A percentile compares a stretch with the other conserved stretches of the same genome.
Conservation (phyloP, 495 filamentous ascomycete genomes). For the Parathielavia hyrcaniae region DNA sequence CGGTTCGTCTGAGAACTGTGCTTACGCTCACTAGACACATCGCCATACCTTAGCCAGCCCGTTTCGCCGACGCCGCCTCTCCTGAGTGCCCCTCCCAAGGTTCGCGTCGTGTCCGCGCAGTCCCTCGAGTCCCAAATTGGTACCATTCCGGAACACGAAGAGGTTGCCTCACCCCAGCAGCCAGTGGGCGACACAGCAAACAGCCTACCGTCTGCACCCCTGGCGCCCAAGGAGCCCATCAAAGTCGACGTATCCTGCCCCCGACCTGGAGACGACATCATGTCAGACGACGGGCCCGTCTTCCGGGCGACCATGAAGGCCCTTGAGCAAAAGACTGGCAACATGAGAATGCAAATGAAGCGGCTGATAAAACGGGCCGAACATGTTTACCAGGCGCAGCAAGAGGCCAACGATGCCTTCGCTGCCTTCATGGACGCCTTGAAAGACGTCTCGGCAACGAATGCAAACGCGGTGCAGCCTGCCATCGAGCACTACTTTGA, state of each 20-base stretch:
- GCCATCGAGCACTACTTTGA: constrained; percentile 98
- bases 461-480: constrained; percentile 90
- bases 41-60: constrained; percentile 37
- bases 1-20: not conserved
- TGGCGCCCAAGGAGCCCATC: constrained; percentile 49
- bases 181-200: constrained; percentile 40
- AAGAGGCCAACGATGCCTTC: constrained; percentile 76
- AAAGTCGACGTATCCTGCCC: constrained; percentile 86
- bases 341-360: constrained; percentile 88
- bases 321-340: constrained; percentile 93
- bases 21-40: constrained; percentile 29
- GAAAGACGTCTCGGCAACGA: constrained; percentile 79
- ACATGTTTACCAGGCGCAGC: constrained; percentile 71
- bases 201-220: constrained; percentile 30
- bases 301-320: constrained; percentile 97
- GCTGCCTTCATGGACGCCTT: constrained; percentile 79
- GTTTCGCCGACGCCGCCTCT: constrained; percentile 61
- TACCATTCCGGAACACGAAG: constrained; percentile 50
- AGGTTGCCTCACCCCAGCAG: constrained; percentile 61
- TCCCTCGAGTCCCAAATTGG: constrained; percentile 74
- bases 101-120: constrained; percentile 74
- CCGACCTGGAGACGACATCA: constrained; percentile 78
- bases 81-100: constrained; percentile 63
- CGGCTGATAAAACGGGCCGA: constrained; percentile 90
- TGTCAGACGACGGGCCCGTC: constrained; percentile 85